Percentiles rank a stretch among this genome's conserved stretches.
These are phyloP conservation scores for Saksenaea vasiformis DNA, from an alignment of 371 early-diverging fungal species.

Conservation along the genomic window DNA sequence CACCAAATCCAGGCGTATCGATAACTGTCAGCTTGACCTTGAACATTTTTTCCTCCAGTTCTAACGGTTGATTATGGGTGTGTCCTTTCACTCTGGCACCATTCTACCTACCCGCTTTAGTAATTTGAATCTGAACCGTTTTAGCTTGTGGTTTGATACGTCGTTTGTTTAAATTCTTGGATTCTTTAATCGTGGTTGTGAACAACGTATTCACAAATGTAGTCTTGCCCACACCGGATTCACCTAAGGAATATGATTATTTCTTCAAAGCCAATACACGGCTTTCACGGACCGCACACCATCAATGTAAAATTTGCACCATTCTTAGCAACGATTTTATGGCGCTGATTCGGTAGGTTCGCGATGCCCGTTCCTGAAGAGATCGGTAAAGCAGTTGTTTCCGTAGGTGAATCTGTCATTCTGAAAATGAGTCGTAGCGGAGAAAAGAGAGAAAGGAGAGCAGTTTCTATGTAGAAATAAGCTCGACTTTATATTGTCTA, in stretches of 20 bases:
- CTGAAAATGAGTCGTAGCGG: conserved; percentile 37
- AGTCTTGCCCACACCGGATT: conserved; percentile 68
- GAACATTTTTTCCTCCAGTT: conserved; percentile 96
- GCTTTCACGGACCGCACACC: conserved; percentile 84
- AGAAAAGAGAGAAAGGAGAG: conserved; percentile 3
- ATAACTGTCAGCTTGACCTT: conserved; percentile 90
- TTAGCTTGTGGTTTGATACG: conserved; percentile 17
- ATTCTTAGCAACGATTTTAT: conserved; percentile 91
- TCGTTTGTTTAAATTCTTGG: conserved; percentile 54
- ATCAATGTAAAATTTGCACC: conserved; percentile 94
- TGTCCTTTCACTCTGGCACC: background rate
- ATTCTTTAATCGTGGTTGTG: conserved; percentile 68
- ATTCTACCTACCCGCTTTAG: background rate
- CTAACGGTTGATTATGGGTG: conserved; percentile 39
- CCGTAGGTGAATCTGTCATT: conserved; percentile 53
- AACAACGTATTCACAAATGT: conserved; percentile 89
- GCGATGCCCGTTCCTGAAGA: conserved; percentile 89
- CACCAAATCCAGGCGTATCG: conserved; percentile 93
- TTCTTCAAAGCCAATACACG: background rate
- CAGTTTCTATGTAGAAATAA: background rate
- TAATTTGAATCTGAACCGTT: background rate
- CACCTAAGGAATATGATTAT: conserved; percentile 13
- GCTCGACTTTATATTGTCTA: background rate
- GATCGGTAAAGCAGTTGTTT: conserved; percentile 35
- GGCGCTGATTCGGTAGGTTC: conserved; percentile 97